These are phyloP conservation scores for Colletotrichum lini DNA, from an alignment of 2,329 filamentous ascomycete genomes.

Conservation along the genomic window DNA sequence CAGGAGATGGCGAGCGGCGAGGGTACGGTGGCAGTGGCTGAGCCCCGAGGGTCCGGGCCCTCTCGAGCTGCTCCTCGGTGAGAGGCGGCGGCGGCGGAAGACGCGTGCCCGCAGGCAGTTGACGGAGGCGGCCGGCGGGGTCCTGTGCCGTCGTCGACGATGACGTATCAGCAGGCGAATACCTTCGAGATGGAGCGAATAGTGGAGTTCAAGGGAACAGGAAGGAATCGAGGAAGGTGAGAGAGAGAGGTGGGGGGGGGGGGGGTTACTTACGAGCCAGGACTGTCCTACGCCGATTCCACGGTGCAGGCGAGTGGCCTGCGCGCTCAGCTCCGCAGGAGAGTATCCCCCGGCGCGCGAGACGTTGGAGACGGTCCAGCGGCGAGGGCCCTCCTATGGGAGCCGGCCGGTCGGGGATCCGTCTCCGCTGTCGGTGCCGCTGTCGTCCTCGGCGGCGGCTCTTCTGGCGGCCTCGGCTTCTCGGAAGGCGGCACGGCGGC, in stretches of 20 bases:
- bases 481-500: constrained; percentile 3
- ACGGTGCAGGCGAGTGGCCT: constrained; percentile 18
- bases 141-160: not conserved
- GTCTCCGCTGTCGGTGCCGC: not conserved
- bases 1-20: constrained; percentile 23
- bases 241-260: not conserved
- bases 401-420: not conserved
- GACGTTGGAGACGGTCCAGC: constrained; percentile 35
- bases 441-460: constrained; percentile 10
- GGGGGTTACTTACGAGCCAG: constrained; percentile 17
- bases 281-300: constrained; percentile 20
- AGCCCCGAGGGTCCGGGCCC: constrained; percentile 15
- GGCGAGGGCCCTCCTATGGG: constrained; percentile 35
- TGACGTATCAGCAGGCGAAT: not conserved
- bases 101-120: constrained; percentile 24
- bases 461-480: constrained; percentile 7
- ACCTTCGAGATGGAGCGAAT: not conserved
- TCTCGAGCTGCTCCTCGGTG: constrained; percentile 25
- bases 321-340: constrained; percentile 15
- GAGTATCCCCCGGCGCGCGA: constrained; percentile 31
- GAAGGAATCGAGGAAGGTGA: no score
- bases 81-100: constrained; percentile 27
- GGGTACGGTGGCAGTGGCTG: constrained; percentile 18
- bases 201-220: no score
- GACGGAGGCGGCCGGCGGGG: constrained; percentile 35